Percentiles rank a stretch among this genome's conserved stretches.
Conservation (phyloP, 371 early-diverging fungal species). For the Entomophthora muscae region DNA sequence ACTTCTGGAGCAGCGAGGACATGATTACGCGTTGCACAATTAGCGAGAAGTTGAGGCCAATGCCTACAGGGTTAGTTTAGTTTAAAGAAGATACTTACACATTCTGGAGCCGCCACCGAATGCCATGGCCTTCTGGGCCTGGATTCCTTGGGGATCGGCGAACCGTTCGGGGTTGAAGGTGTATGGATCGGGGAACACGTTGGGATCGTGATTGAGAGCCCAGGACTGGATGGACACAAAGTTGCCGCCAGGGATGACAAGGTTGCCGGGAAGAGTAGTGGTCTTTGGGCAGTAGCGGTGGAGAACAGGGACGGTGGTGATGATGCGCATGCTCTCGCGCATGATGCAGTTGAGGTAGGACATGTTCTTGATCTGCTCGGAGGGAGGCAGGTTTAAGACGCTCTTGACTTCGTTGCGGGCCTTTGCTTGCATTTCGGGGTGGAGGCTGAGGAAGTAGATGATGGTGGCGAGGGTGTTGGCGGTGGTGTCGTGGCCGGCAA, state of each 20-base stretch:
- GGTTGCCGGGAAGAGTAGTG: constrained; percentile 5
- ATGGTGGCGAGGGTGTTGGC: constrained; percentile 24
- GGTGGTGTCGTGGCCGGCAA: constrained; percentile 31
- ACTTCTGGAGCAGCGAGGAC: neutral
- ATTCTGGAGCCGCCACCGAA: neutral
- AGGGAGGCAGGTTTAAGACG: constrained; percentile 10
- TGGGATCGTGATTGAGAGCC: constrained; percentile 11
- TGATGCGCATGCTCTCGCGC: constrained; percentile 23
- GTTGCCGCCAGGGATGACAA: constrained; percentile 9
- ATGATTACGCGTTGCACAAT: constrained; percentile 1
- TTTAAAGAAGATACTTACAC: neutral
- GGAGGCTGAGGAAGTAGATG: constrained; percentile 18
- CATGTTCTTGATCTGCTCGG: constrained; percentile 18
- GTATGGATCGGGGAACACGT: constrained; percentile 12
- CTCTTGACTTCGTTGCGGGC: constrained; percentile 22
- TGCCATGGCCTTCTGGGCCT: neutral
- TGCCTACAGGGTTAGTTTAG: neutral
- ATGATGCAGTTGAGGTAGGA: constrained; percentile 22
- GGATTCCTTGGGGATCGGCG: neutral
- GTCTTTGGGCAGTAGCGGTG: constrained; percentile 5
- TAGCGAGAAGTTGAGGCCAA: constrained; percentile 4
- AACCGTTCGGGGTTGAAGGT: constrained; percentile 15
- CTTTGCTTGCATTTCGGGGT: constrained; percentile 22
- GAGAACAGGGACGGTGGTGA: constrained; percentile 18
- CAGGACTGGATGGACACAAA: constrained; percentile 7